These are phyloP conservation scores for Boletus edulis DNA, from an alignment of 768 basidiomycete species.

Conservation along the genomic window DNA sequence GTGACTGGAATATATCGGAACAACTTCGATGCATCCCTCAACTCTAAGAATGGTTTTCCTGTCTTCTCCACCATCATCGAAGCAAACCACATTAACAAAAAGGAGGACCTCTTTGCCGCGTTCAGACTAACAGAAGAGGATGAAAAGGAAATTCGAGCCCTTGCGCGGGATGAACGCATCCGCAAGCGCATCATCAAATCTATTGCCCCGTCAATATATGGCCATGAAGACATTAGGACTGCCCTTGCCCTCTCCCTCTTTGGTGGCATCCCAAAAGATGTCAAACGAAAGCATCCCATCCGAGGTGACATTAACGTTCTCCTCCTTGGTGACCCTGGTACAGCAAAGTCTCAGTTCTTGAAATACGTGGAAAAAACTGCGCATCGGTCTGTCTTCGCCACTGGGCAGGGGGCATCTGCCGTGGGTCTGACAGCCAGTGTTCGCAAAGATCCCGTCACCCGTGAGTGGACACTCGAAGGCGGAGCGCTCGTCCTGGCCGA, in stretches of 20 bases:
- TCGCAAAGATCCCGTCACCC: slow-evolving; percentile 95
- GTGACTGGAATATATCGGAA: slow-evolving; percentile 98
- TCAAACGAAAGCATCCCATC: slow-evolving; percentile 94
- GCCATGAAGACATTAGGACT: slow-evolving; percentile 99
- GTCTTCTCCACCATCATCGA: slow-evolving; percentile 98
- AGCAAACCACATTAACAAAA: slow-evolving; percentile 98
- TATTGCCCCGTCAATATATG: slow-evolving; percentile 98
- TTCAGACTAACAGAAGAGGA: slow-evolving; percentile 97
- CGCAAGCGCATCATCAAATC: slow-evolving; percentile 98
- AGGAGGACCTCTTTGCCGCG: slow-evolving; percentile 98
- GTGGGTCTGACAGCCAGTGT: slow-evolving; percentile 99
- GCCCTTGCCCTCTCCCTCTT: slow-evolving; percentile 95
- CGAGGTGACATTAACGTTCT: slow-evolving; percentile 98
- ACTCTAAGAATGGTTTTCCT: slow-evolving; percentile 98
- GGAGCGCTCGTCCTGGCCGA: slow-evolving; percentile 98
- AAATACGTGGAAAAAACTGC: slow-evolving; percentile 99
- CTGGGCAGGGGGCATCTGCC: slow-evolving; percentile 96
- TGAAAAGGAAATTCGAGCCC: slow-evolving; percentile 83
- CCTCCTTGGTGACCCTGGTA: slow-evolving; percentile 95
- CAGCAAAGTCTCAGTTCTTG: slow-evolving; percentile 98
- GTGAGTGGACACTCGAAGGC: slow-evolving; percentile 98
- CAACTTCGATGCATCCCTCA: slow-evolving; percentile 97
- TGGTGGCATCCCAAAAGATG: slow-evolving; percentile 91
- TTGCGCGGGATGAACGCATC: slow-evolving; percentile 91
- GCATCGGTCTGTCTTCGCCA: slow-evolving; percentile 95